phyloP scores from a whole-genome alignment of 495 filamentous ascomycete species.

The Xylaria telfairii region DNA sequence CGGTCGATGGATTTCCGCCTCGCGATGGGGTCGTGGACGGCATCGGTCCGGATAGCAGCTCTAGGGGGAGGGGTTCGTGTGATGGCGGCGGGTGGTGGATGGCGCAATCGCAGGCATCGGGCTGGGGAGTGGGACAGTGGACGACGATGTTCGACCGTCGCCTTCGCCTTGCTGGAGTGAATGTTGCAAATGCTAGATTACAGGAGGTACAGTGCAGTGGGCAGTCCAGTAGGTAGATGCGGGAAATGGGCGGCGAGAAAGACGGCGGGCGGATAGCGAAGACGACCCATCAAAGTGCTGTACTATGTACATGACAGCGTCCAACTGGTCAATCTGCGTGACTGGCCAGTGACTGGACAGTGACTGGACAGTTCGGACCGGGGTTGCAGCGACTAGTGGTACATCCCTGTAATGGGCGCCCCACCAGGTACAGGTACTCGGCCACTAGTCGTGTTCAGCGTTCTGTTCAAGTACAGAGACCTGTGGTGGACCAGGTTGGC shows the following conservation, averaged over 20 bases:
- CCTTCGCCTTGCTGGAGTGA: too few relatives aligned
- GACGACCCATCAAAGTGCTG: conserved; percentile 2
- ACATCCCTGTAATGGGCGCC: background rate
- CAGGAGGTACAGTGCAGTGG: too few relatives aligned
- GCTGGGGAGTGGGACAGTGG: conserved; percentile 7
- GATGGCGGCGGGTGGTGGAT: background rate
- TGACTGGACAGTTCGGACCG: background rate
- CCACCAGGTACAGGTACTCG: background rate
- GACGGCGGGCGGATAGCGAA: background rate
- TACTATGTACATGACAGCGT: background rate
- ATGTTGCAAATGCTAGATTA: too few relatives aligned
- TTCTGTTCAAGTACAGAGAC: background rate
- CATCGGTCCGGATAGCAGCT: conserved; percentile 22
- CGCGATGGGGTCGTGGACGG: conserved; percentile 26
- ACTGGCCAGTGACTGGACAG: background rate
- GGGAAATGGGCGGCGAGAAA: conserved; percentile 5
- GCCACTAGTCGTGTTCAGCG: too few relatives aligned
- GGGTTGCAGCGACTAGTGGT: conserved; percentile 7
- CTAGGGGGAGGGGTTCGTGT: background rate
- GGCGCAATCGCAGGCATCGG: conserved; percentile 25
- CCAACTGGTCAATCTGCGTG: background rate
- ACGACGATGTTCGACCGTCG: conserved; percentile 18
- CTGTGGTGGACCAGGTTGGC: background rate
- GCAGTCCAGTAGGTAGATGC: background rate
- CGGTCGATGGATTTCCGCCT: conserved; percentile 25